Evolutionary conservation across 192 early-diverging fungal genomes (phyloP).

Genomic region (Backusella westeae): DNA sequence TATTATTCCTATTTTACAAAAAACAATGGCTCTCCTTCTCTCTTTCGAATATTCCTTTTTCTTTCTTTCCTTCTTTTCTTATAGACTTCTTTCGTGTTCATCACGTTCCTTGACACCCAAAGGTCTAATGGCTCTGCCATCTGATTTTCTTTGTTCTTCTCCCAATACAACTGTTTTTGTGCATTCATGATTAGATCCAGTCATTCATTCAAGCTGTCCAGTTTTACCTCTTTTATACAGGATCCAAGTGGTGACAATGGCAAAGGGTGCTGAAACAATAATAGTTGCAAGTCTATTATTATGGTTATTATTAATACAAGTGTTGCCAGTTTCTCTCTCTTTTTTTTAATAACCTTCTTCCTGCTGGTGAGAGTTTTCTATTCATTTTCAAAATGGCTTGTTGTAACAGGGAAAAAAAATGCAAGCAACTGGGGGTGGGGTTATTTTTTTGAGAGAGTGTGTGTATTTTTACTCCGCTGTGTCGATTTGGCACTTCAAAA

Average conservation of each 20-base stretch:
- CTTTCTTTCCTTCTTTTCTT: not conserved
- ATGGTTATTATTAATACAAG: not conserved
- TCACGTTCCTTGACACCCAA: conserved; percentile 29
- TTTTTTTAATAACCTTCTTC: conserved; percentile 21
- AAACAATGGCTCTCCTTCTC: not conserved
- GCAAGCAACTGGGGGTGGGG: not conserved
- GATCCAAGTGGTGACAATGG: conserved; percentile 31
- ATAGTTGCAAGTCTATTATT: conserved; percentile 30
- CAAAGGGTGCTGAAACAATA: conserved; percentile 32
- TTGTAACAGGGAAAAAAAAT: not conserved
- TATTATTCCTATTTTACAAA: not conserved
- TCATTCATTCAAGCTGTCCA: too few relatives aligned
- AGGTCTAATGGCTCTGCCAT: conserved; percentile 34
- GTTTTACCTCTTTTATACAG: conserved; percentile 36
- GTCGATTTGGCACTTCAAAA: not conserved
- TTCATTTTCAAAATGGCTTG: not conserved
- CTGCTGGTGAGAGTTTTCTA: conserved; percentile 31
- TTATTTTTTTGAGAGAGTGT: not conserved
- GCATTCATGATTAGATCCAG: not conserved
- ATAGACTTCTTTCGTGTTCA: not conserved
- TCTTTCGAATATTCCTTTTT: not conserved
- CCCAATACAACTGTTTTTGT: conserved; percentile 26
- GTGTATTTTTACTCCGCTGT: not conserved
- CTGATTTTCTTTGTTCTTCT: conserved; percentile 22
- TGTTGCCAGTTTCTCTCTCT: not conserved